phyloP scores from a whole-genome alignment of 805 yeast genomes.

The Yamadazyma scolyti region DNA sequence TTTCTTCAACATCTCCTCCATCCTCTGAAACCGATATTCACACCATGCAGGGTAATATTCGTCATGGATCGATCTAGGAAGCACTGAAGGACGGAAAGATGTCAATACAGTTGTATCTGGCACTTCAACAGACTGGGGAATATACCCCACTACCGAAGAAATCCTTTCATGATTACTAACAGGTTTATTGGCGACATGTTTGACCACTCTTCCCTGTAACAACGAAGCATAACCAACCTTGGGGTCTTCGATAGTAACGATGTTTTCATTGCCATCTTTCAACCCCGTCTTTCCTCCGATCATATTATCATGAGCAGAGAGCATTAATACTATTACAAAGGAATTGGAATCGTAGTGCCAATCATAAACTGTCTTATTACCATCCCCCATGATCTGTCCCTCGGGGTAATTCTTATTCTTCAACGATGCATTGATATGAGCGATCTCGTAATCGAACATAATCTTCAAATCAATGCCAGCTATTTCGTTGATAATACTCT shows the following conservation, averaged over 20 bases:
- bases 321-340: slow-evolving; percentile 13
- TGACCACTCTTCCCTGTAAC: slow-evolving; percentile 20
- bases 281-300: slow-evolving; percentile 15
- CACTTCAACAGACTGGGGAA: slow-evolving; percentile 34
- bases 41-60: slow-evolving; percentile 31
- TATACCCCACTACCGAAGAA: slow-evolving; percentile 39
- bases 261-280: slow-evolving; percentile 12
- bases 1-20: slow-evolving; percentile 18
- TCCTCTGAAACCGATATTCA: slow-evolving; percentile 23
- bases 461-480: slow-evolving; percentile 25
- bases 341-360: slow-evolving; percentile 17
- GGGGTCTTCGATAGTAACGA: slow-evolving; percentile 15
- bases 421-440: slow-evolving; percentile 22
- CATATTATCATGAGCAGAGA: slow-evolving; percentile 13
- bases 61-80: slow-evolving; percentile 26
- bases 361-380: slow-evolving; percentile 10
- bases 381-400: slow-evolving; percentile 6
- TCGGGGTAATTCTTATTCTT: slow-evolving; percentile 11
- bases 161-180: slow-evolving; percentile 36
- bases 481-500: slow-evolving; percentile 19
- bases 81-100: slow-evolving; percentile 38
- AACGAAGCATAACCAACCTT: slow-evolving; percentile 19
- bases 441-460: slow-evolving; percentile 24
- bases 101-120: slow-evolving; percentile 38
- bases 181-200: slow-evolving; percentile 20